phyloP scores from a whole-genome alignment of 768 basidiomycete genomes.

The Leccinum imitatum region DNA sequence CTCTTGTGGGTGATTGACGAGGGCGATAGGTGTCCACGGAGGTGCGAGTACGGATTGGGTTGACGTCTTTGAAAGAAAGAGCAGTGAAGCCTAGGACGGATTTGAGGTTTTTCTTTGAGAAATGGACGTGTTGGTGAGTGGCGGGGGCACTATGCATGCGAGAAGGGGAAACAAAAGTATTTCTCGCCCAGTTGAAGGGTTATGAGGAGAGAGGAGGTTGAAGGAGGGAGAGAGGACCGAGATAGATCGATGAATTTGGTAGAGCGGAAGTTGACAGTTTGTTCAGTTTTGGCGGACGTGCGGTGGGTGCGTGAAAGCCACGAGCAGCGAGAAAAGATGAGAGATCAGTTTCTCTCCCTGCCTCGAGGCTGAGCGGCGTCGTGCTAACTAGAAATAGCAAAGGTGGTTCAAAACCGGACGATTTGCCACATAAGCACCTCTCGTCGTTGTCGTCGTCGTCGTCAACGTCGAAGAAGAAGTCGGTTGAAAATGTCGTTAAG shows the following conservation, averaged over 20 bases:
- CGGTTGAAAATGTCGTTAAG: conserved; percentile 20
- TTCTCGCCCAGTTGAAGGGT: conserved; percentile 4
- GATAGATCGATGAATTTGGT: conserved; percentile 32
- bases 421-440: conserved; percentile 3
- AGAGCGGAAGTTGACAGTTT: conserved; percentile 31
- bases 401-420: conserved; percentile 16
- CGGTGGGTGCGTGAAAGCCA: conserved; percentile 37
- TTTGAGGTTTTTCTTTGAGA: conserved; percentile 48
- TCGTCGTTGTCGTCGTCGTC: conserved; percentile 1
- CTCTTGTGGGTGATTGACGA: conserved; percentile 35
- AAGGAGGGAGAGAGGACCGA: conserved; percentile 25
- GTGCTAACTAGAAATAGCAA: conserved; percentile 20
- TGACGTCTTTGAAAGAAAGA: conserved; percentile 37
- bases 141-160: conserved; percentile 46
- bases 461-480: conserved; percentile 15
- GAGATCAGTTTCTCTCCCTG: conserved; percentile 22
- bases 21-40: conserved; percentile 29
- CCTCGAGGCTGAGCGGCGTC: conserved; percentile 31
- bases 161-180: conserved; percentile 20
- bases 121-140: conserved; percentile 34
- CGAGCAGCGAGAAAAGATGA: conserved; percentile 33
- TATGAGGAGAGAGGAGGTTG: conserved; percentile 18
- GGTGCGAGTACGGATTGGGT: conserved; percentile 30
- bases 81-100: conserved; percentile 46
- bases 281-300: conserved; percentile 31